phyloP scores from a whole-genome alignment of 768 basidiomycete genomes.

The Tulasnella sp. region DNA sequence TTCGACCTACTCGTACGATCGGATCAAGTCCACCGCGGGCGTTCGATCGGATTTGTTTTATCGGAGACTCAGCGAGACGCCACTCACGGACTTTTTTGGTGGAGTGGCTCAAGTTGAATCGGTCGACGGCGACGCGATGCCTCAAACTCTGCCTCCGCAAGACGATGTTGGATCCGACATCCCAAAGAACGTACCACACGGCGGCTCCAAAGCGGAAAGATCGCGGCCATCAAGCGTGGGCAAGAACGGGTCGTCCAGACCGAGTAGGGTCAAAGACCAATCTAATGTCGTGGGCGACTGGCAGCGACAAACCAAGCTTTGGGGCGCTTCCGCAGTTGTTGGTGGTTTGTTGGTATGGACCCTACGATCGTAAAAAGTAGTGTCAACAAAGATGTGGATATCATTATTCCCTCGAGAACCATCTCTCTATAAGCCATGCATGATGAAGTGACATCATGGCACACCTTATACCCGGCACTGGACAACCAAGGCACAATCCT shows the following conservation, averaged over 20 bases:
- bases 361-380: no score
- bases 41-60: constrained; percentile 75
- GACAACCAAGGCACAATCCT: no score
- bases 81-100: constrained; percentile 80
- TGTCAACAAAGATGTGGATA: no score
- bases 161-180: no score
- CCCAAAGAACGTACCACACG: no score
- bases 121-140: constrained; percentile 17
- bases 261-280: neutral
- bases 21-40: constrained; percentile 79
- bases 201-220: no score
- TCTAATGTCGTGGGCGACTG: neutral
- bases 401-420: no score
- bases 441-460: no score
- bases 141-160: no score
- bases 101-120: constrained; percentile 81
- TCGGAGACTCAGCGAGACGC: constrained; percentile 40
- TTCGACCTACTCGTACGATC: constrained; percentile 50
- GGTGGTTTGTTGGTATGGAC: neutral
- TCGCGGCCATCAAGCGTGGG: neutral
- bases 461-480: no score
- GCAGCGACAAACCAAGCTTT: neutral
- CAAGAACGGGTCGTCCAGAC: neutral
- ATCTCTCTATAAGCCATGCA: no score
- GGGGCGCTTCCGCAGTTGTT: neutral